A percentile compares a stretch with the other conserved stretches of the same genome.
Conservation (phyloP, 768 basidiomycete species). For the Heimioporus sp. region DNA sequence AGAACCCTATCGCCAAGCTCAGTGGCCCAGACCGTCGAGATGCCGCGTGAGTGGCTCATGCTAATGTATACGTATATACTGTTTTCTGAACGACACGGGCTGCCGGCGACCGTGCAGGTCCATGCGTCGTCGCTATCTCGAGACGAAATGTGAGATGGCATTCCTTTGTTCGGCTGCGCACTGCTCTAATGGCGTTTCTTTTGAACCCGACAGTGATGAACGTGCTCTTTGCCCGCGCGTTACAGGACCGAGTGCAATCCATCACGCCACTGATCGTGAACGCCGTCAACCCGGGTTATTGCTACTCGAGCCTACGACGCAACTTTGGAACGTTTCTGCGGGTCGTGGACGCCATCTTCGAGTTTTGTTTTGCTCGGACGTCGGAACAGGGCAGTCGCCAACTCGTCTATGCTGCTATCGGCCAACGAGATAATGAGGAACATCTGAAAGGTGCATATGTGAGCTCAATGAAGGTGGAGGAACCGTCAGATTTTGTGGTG, state of each 20-base stretch:
- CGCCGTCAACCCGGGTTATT: conserved; percentile 31
- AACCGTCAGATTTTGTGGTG: conserved; percentile 34
- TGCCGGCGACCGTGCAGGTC: conserved; percentile 4
- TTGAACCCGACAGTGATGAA: conserved; percentile 23
- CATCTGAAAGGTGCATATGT: conserved; percentile 23
- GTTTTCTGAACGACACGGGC: neutral
- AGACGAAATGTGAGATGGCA: conserved; percentile 25
- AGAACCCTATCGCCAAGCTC: conserved; percentile 27
- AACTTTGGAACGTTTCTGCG: neutral
- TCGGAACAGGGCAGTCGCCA: conserved; percentile 35
- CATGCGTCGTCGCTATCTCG: conserved; percentile 21
- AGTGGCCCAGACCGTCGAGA: conserved; percentile 19
- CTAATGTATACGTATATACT: too few species aligned
- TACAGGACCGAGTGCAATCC: conserved; percentile 21
- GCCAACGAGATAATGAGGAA: conserved; percentile 18
- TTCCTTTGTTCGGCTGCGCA: neutral
- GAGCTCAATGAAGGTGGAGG: conserved; percentile 5
- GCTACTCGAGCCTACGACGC: conserved; percentile 25
- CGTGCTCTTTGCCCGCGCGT: conserved; percentile 29
- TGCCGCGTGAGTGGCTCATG: conserved; percentile 10
- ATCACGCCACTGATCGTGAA: conserved; percentile 22
- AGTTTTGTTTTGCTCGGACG: conserved; percentile 16
- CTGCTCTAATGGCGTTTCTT: too few species aligned
- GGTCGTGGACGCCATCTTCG: neutral
- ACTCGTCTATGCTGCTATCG: conserved; percentile 32